Conservation (phyloP, 2,329 filamentous ascomycete species). For the Neonectria hederae region DNA sequence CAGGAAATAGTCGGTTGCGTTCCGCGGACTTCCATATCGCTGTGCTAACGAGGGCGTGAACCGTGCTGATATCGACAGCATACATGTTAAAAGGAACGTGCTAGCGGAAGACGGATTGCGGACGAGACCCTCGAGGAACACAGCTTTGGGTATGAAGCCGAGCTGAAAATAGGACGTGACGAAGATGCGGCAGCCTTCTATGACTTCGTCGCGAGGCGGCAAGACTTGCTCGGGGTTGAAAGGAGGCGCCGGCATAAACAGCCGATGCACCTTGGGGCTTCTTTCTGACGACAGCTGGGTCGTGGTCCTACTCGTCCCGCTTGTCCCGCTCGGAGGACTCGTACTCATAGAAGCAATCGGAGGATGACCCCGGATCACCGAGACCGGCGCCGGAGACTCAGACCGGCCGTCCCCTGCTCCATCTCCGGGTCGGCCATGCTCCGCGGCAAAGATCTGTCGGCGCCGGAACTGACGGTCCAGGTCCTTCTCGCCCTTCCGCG, state of each 20-base stretch:
- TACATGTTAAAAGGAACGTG: constrained; percentile 43
- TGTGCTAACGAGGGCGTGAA: constrained; percentile 43
- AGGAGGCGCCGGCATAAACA: neutral
- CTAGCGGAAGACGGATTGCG: constrained; percentile 34
- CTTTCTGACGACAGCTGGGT: neutral
- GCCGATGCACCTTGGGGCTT: neutral
- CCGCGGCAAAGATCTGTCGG: constrained; percentile 3
- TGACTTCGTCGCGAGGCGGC: constrained; percentile 41
- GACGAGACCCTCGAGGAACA: constrained; percentile 44
- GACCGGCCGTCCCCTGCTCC: neutral
- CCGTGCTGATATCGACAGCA: constrained; percentile 44
- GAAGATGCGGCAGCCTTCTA: constrained; percentile 42
- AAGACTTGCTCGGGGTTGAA: constrained; percentile 21
- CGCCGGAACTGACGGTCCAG: constrained; percentile 33
- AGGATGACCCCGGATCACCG: neutral
- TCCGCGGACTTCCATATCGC: constrained; percentile 36
- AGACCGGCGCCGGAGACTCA: neutral
- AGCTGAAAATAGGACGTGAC: constrained; percentile 46
- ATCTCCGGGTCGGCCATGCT: neutral
- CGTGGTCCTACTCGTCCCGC: neutral
- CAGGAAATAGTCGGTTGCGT: constrained; percentile 44
- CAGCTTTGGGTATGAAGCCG: constrained; percentile 45
- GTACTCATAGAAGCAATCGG: neutral
- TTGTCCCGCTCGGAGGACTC: neutral
- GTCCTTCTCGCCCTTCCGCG: constrained; percentile 34